A percentile compares a stretch with the other conserved stretches of the same genome.
Conservation (phyloP, 2,329 filamentous ascomycete species). For the Alternaria burnsii region DNA sequence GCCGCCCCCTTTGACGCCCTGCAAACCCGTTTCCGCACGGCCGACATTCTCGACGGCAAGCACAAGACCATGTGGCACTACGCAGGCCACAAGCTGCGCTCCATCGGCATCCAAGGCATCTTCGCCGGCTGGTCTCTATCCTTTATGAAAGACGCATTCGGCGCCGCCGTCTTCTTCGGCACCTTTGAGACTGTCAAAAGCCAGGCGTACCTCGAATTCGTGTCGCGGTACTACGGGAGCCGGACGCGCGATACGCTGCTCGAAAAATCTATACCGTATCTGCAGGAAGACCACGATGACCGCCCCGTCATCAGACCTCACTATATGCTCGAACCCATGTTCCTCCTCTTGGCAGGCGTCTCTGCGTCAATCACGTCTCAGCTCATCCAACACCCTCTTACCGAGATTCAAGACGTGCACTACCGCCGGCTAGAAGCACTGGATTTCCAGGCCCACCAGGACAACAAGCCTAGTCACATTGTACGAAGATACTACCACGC, state of each 20-base stretch:
- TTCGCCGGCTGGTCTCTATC: slow-evolving; percentile 78
- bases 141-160: slow-evolving; percentile 73
- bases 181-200: slow-evolving; percentile 80
- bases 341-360: slow-evolving; percentile 73
- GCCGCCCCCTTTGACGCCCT: slow-evolving; percentile 80
- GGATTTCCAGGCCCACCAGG: slow-evolving; percentile 64
- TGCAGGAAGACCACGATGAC: slow-evolving; percentile 38
- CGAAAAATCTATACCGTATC: slow-evolving; percentile 29
- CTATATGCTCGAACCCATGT: slow-evolving; percentile 77
- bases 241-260: slow-evolving; percentile 44
- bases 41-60: slow-evolving; percentile 66
- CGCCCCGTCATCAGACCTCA: slow-evolving; percentile 71
- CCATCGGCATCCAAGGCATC: slow-evolving; percentile 75
- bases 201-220: slow-evolving; percentile 75
- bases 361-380: slow-evolving; percentile 75
- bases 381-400: slow-evolving; percentile 73
- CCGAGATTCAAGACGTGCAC: slow-evolving; percentile 75
- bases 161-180: slow-evolving; percentile 76
- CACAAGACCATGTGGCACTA: slow-evolving; percentile 78
- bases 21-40: slow-evolving; percentile 74
- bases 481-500: slow-evolving; percentile 73
- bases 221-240: slow-evolving; percentile 71
- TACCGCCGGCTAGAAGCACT: slow-evolving; percentile 77
- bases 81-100: slow-evolving; percentile 70
- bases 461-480: slow-evolving; percentile 40